These are phyloP conservation scores for Metroxylon sagu DNA, from an alignment of 176 grass and related monocot species.

Conservation along the genomic window DNA sequence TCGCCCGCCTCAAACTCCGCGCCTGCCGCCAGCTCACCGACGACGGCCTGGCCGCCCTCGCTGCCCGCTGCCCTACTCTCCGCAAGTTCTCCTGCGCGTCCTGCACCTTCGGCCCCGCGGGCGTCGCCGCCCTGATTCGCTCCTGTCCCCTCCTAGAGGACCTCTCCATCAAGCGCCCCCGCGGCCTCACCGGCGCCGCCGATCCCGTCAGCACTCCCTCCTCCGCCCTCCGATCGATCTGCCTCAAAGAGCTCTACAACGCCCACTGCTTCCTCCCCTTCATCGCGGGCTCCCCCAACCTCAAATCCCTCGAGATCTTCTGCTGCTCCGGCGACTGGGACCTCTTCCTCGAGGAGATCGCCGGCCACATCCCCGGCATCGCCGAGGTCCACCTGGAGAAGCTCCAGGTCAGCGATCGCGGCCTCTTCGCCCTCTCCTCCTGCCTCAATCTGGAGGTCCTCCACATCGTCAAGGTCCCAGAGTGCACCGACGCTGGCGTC, in stretches of 20 bases:
- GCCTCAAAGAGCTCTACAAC: slow-evolving; percentile 5
- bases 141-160: not conserved
- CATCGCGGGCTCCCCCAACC: slow-evolving; percentile 3
- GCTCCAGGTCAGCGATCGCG: slow-evolving; percentile 9
- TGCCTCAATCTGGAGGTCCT: not conserved
- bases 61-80: not conserved
- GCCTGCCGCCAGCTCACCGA: not conserved
- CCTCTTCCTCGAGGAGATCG: not conserved
- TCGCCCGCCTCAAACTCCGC: slow-evolving; percentile 5
- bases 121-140: not conserved
- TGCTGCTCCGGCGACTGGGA: slow-evolving; percentile 5
- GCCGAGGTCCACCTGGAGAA: slow-evolving; percentile 4
- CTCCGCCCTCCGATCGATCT: slow-evolving; percentile 6
- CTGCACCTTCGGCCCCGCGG: slow-evolving; percentile 2
- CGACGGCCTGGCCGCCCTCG: slow-evolving; percentile 1
- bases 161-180: slow-evolving; percentile 9
- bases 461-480: slow-evolving; percentile 3
- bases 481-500: not conserved
- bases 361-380: not conserved
- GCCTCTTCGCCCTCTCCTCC: not conserved
- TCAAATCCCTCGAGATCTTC: not conserved
- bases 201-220: not conserved
- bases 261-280: not conserved
- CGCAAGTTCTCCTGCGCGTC: not conserved
- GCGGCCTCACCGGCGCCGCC: not conserved